Percentiles rank a stretch among this genome's conserved stretches.
Conservation (phyloP, 2,329 filamentous ascomycete genomes). For the Cyclaneusma minus region DNA sequence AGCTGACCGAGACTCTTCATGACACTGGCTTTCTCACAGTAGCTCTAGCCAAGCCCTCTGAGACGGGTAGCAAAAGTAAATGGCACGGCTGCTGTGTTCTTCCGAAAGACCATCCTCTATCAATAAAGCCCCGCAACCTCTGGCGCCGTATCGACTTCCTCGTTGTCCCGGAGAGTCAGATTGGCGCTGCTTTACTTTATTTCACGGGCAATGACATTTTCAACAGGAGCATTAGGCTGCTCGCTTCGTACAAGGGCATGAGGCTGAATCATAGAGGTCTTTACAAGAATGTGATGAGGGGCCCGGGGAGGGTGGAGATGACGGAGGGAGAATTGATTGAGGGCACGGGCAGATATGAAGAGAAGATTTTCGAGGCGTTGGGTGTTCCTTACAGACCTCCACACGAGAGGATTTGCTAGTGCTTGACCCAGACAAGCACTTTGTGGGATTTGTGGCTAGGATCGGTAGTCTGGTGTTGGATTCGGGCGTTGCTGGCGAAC, state of each 20-base stretch:
- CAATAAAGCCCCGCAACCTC: too few species aligned
- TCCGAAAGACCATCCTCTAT: conserved; percentile 27
- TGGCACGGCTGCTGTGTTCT: conserved; percentile 80
- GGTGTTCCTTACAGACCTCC: conserved; percentile 77
- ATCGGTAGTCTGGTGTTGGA: too few species aligned
- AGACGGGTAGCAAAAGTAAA: conserved; percentile 45
- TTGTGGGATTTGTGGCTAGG: too few species aligned
- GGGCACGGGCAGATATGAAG: conserved; percentile 59
- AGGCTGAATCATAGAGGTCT: conserved; percentile 71
- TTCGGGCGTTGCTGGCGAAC: too few species aligned
- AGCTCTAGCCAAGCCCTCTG: conserved; percentile 41
- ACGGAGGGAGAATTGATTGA: conserved; percentile 59
- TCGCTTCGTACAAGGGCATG: conserved; percentile 72
- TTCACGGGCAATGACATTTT: conserved; percentile 95
- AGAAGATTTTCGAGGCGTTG: conserved; percentile 63
- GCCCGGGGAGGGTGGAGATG: conserved; percentile 38
- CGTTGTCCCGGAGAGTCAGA: conserved; percentile 62
- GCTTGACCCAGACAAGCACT: too few species aligned
- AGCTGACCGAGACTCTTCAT: conserved; percentile 47
- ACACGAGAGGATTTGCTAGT: conserved; percentile 56
- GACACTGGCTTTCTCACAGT: conserved; percentile 50
- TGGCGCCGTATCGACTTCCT: conserved; percentile 81
- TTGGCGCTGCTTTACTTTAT: conserved; percentile 80
- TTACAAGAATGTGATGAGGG: conserved; percentile 54
- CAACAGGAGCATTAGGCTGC: conserved; percentile 68